Percentiles rank a stretch among this genome's conserved stretches.
These are phyloP conservation scores for Citrus australasica DNA, from an alignment of 345 rosid genomes.

Conservation along the genomic window DNA sequence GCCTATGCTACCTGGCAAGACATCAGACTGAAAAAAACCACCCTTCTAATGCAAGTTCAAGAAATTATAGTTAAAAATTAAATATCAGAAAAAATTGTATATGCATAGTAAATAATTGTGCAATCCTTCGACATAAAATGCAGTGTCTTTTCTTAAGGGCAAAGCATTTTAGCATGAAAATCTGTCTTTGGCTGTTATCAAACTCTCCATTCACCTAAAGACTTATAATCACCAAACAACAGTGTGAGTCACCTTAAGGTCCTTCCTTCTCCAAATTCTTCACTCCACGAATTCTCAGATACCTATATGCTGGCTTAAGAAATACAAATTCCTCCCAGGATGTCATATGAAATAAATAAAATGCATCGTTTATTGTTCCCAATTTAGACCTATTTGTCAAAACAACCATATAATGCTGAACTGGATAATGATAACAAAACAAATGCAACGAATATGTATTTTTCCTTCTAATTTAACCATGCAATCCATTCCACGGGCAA, in stretches of 20 bases:
- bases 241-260: neutral
- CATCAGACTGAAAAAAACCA: neutral
- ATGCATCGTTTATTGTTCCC: neutral
- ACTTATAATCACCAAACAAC: neutral
- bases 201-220: neutral
- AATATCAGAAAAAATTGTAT: neutral
- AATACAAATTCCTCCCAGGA: neutral
- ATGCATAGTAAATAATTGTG: neutral
- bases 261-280: conserved; percentile 2
- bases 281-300: conserved; percentile 5
- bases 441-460: neutral
- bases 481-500: neutral
- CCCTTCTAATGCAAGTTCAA: neutral
- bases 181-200: neutral
- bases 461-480: neutral
- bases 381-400: neutral
- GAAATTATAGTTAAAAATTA: neutral
- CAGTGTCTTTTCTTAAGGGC: neutral
- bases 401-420: neutral
- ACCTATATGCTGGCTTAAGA: conserved; percentile 1
- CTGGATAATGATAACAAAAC: neutral
- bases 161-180: neutral
- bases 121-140: neutral
- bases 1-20: neutral
- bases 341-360: neutral